A percentile compares a stretch with the other conserved stretches of the same genome.
phyloP scores from a whole-genome alignment of 2,329 filamentous ascomycete genomes.

The Monilinia laxa region DNA sequence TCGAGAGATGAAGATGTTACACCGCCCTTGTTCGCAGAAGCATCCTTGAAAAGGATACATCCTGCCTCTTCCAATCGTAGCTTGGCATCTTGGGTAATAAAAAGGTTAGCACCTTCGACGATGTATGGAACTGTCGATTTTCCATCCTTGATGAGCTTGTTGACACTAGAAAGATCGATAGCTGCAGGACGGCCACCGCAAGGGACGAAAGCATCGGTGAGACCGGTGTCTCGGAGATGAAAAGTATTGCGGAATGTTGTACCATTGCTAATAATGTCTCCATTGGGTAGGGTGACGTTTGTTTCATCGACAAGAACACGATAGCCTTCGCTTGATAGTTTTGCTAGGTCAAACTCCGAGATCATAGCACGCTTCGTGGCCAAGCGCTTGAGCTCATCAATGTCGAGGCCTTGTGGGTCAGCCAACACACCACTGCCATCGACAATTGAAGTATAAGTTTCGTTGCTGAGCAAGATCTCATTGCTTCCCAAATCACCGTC shows the following conservation, averaged over 20 bases:
- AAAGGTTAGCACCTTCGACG: conserved; percentile 95
- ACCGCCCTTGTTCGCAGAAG: conserved; percentile 96
- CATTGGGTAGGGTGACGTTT: conserved; percentile 82
- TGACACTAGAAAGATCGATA: conserved; percentile 86
- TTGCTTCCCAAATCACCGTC: conserved; percentile 97
- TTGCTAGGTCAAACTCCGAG: conserved; percentile 76
- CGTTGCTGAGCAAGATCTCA: conserved; percentile 92
- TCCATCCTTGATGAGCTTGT: conserved; percentile 84
- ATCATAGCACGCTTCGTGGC: conserved; percentile 90
- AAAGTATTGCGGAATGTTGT: conserved; percentile 97
- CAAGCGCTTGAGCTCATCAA: conserved; percentile 76
- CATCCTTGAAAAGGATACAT: conserved; percentile 94
- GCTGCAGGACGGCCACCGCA: conserved; percentile 96
- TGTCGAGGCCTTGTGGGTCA: conserved; percentile 86
- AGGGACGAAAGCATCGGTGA: conserved; percentile 88
- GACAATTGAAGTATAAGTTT: conserved; percentile 94
- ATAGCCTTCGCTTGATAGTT: conserved; percentile 85
- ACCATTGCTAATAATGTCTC: conserved; percentile 85
- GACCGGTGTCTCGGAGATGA: conserved; percentile 75
- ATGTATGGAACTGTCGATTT: conserved; percentile 89
- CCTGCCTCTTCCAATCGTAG: conserved; percentile 92
- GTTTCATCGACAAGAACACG: conserved; percentile 88
- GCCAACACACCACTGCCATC: conserved; percentile 94
- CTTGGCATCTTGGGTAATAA: conserved; percentile 98
- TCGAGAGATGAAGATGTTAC: conserved; percentile 97